phyloP scores from a whole-genome alignment of 2,329 filamentous ascomycete genomes.

The Epichloe aotearoae region DNA sequence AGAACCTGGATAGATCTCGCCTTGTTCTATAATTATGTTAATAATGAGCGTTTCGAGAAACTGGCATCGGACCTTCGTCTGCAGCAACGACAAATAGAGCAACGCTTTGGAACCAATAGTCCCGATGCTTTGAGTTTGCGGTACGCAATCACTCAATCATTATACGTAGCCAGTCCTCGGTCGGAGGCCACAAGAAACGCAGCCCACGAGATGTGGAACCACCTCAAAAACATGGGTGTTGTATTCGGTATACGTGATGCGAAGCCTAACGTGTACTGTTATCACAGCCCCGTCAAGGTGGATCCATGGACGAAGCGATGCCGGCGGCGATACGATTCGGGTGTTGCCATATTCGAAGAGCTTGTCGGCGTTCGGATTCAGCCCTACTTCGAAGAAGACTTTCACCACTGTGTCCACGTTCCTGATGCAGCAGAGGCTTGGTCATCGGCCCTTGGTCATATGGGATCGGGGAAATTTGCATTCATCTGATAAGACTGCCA shows the following conservation, averaged over 20 bases:
- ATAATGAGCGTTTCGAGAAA: conserved; percentile 23
- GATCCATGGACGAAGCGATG: conserved; percentile 31
- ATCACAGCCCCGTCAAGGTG: conserved; percentile 29
- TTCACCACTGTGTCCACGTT: conserved; percentile 26
- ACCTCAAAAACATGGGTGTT: conserved; percentile 21
- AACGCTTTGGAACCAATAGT: conserved; percentile 18
- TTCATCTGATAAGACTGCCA: conserved; percentile 17
- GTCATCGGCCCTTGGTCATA: conserved; percentile 21
- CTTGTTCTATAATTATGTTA: conserved; percentile 25
- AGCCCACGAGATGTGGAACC: conserved; percentile 24
- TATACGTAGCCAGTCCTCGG: conserved; percentile 22
- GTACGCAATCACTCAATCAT: conserved; percentile 28
- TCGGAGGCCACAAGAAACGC: conserved; percentile 22
- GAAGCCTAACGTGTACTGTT: conserved; percentile 27
- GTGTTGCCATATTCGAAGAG: conserved; percentile 23
- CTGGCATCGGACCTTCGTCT: conserved; percentile 24
- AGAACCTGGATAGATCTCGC: conserved; percentile 29
- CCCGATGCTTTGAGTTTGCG: conserved; percentile 25
- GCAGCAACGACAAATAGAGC: conserved; percentile 23
- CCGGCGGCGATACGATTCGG: conserved; percentile 25
- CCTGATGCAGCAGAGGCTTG: conserved; percentile 24
- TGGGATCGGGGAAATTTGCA: conserved; percentile 17
- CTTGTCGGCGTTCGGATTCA: conserved; percentile 24
- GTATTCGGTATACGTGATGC: conserved; percentile 25
- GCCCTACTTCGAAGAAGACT: conserved; percentile 31